phyloP scores from a whole-genome alignment of 176 grass and related monocot genomes.

The Triticum aestivum region IWGSC_CS_RefSeq_v2.1 NC_057810.1:508485371-508485870 shows the following conservation, averaged over 20 bases:
- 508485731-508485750: neutral
- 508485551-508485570: constrained; percentile 16
- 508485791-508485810: neutral
- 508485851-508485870: neutral
- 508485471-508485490: constrained; percentile 22
- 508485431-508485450: constrained; percentile 31
- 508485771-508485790: neutral
- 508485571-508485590: constrained; percentile 20
- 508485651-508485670: neutral
- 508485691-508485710: constrained; percentile 5
- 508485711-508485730: neutral
- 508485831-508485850: constrained; percentile 20
- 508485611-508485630: constrained; percentile 24
- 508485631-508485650: neutral
- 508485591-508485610: constrained; percentile 17
- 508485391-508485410: constrained; percentile 18
- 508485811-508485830: constrained; percentile 15
- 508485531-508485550: constrained; percentile 31
- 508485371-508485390: constrained; percentile 18
- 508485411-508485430: neutral
- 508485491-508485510: constrained; percentile 23
- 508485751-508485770: neutral
- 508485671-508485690: neutral
- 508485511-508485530: constrained; percentile 11
- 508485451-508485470: constrained; percentile 14